Evolutionary conservation across 495 filamentous ascomycete species (phyloP).

Genomic region (Geopyxis carbonaria): DNA sequence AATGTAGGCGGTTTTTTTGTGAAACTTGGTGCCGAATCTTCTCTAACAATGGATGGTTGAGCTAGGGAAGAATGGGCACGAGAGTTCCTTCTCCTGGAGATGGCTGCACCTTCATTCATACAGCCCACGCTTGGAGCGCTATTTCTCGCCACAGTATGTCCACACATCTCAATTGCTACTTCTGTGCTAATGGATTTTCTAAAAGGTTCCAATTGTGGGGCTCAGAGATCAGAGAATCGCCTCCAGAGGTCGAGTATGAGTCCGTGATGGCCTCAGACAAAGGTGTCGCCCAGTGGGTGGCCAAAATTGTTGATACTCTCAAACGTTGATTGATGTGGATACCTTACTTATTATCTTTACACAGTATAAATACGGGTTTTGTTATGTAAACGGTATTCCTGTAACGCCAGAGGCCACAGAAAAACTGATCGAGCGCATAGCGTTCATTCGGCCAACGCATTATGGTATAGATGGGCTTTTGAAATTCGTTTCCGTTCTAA

Average conservation of each 20-base stretch:
- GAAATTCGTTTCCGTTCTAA: no score
- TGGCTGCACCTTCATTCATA: conserved; percentile 35
- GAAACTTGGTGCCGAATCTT: not conserved
- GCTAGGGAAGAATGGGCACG: conserved; percentile 42
- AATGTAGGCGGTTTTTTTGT: conserved; percentile 26
- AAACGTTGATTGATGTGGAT: no score
- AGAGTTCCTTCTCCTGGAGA: conserved; percentile 36
- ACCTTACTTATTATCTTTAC: conserved; percentile 2
- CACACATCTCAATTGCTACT: no score
- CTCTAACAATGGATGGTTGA: conserved; percentile 11
- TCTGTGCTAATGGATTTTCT: not conserved
- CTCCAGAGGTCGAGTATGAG: conserved; percentile 40
- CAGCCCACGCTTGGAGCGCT: conserved; percentile 21
- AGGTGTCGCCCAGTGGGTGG: conserved; percentile 39
- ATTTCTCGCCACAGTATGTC: conserved; percentile 23
- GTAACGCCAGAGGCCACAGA: conserved; percentile 49
- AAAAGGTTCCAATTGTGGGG: conserved; percentile 26
- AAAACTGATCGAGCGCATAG: conserved; percentile 55
- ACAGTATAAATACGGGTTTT: conserved; percentile 46
- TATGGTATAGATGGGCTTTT: conserved; percentile 53
- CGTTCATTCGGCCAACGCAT: conserved; percentile 70
- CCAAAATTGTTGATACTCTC: conserved; percentile 39
- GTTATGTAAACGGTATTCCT: conserved; percentile 51
- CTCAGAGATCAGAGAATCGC: conserved; percentile 25
- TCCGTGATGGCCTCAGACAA: conserved; percentile 41